These are phyloP conservation scores for Didymella lethalis DNA, from an alignment of 2,329 filamentous ascomycete species.

Conservation along the genomic window DNA sequence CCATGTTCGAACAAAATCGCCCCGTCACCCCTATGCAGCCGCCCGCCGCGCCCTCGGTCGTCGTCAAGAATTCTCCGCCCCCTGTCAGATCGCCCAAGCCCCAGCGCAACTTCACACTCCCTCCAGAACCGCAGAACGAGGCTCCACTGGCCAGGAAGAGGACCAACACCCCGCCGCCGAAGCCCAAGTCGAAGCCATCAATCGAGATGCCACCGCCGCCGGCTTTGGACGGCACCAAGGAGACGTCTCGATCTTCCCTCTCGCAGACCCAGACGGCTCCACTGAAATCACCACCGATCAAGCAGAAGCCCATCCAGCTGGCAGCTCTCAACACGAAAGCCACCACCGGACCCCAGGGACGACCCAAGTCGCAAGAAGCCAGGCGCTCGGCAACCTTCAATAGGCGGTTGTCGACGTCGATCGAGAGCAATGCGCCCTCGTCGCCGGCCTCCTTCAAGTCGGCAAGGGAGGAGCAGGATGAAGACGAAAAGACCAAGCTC, in stretches of 20 bases:
- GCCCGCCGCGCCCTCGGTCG: constrained; percentile 26
- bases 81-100: constrained; percentile 55
- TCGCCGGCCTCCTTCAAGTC: constrained; percentile 48
- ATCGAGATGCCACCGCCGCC: constrained; percentile 23
- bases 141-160: constrained; percentile 27
- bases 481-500: constrained; percentile 42
- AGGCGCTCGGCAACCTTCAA: constrained; percentile 28
- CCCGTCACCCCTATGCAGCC: constrained; percentile 30
- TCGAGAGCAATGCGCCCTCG: constrained; percentile 39
- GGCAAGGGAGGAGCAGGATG: constrained; percentile 46
- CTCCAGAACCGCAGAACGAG: constrained; percentile 38
- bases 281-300: constrained; percentile 35
- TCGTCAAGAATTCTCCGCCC: constrained; percentile 39
- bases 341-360: constrained; percentile 28
- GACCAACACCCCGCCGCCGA: constrained; percentile 37
- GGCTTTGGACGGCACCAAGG: constrained; percentile 27
- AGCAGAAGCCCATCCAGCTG: constrained; percentile 38
- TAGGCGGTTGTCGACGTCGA: constrained; percentile 35
- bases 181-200: constrained; percentile 42
- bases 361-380: constrained; percentile 37
- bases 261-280: constrained; percentile 31
- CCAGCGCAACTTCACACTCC: constrained; percentile 40
- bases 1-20: constrained; percentile 69
- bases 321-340: constrained; percentile 31
- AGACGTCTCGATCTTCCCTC: constrained; percentile 23